A percentile compares a stretch with the other conserved stretches of the same genome.
Evolutionary conservation across 78 protist genomes (phyloP).

Genomic region (Mastigamoeba balamuthi): DNA sequence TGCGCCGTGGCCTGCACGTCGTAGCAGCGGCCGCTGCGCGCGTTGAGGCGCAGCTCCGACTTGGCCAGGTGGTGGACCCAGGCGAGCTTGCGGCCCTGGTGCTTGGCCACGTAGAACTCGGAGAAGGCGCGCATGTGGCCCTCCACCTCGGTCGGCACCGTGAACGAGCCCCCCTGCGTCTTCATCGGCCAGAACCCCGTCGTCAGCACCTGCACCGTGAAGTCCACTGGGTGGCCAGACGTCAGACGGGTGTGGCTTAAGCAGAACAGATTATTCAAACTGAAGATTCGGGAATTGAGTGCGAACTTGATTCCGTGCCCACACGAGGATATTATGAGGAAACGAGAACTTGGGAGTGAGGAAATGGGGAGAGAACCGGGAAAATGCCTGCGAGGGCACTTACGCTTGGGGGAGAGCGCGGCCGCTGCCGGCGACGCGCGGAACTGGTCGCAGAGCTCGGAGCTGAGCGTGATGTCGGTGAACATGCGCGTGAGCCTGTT

Average conservation of each 20-base stretch:
- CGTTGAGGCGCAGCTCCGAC: conserved; percentile 31
- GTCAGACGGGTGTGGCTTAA: not conserved
- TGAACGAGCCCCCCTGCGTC: conserved; percentile 35
- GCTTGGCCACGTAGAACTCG: conserved; percentile 27
- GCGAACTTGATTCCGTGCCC: too few species aligned
- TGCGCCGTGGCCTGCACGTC: conserved; percentile 16
- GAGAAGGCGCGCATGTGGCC: conserved; percentile 27
- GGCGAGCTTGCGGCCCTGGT: conserved; percentile 57
- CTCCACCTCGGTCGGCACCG: conserved; percentile 53
- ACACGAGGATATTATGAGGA: too few species aligned
- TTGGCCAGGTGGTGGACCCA: conserved; percentile 66
- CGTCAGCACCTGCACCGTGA: conserved; percentile 50
- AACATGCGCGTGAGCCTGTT: conserved; percentile 59
- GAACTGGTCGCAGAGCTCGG: conserved; percentile 52
- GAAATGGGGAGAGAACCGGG: not conserved
- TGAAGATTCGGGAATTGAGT: too few species aligned
- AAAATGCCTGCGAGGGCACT: not conserved
- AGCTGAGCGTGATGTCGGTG: conserved; percentile 43
- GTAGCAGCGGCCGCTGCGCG: not conserved
- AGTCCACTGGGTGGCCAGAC: conserved; percentile 26
- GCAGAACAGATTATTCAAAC: too few species aligned
- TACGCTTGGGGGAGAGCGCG: not conserved
- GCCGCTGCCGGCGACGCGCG: not conserved
- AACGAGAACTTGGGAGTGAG: too few species aligned
- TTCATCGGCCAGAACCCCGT: conserved; percentile 76